Conservation (phyloP, 2,329 filamentous ascomycete genomes). For the Scytalidium lignicola region DNA sequence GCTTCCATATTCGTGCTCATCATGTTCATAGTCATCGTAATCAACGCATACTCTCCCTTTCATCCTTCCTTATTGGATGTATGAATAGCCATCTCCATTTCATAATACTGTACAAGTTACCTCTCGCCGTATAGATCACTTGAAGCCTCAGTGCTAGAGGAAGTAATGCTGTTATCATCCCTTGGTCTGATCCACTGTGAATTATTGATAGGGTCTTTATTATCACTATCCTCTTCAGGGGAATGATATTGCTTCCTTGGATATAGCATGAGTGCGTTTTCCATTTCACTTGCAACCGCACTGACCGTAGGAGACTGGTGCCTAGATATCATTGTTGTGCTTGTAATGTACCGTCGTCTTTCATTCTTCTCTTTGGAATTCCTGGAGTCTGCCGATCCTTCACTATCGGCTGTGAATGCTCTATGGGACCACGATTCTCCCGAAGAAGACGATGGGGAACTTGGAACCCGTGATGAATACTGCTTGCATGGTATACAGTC, state of each 20-base stretch:
- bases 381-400: not conserved
- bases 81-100: too few species aligned
- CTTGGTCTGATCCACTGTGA: too few species aligned
- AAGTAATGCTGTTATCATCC: too few species aligned
- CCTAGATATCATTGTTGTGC: not conserved
- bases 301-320: not conserved
- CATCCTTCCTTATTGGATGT: too few species aligned
- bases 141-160: too few species aligned
- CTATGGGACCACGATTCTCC: not conserved
- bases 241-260: not conserved
- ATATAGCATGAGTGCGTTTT: not conserved
- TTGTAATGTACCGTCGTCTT: not conserved
- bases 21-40: too few species aligned
- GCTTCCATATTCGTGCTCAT: too few species aligned
- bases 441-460: not conserved
- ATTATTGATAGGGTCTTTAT: too few species aligned
- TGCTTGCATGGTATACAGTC: not conserved
- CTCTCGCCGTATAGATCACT: too few species aligned
- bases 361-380: not conserved
- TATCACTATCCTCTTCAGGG: too few species aligned
- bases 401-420: not conserved
- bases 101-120: too few species aligned
- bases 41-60: too few species aligned
- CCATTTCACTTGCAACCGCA: not conserved
- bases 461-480: not conserved